Conservation (phyloP, 352 stramenopile genomes). For the Phytophthora sojae region DNA sequence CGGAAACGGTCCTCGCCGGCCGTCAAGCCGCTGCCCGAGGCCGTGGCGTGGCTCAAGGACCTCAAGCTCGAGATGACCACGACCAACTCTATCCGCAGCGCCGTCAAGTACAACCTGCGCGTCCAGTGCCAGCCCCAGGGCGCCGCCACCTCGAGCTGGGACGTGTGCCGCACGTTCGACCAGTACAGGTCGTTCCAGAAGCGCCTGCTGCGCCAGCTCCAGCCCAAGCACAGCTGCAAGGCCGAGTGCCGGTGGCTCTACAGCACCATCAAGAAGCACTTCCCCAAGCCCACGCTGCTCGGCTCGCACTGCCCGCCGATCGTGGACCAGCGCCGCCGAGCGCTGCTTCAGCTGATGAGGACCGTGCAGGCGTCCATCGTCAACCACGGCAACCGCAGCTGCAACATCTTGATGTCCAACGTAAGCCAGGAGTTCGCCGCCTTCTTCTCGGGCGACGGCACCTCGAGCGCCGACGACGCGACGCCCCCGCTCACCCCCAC, state of each 20-base stretch:
- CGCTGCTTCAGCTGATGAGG: constrained; percentile 38
- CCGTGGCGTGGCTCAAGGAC: constrained; percentile 48
- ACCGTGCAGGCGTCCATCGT: constrained; percentile 44
- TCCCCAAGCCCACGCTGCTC: constrained; percentile 53
- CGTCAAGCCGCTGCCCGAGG: constrained; percentile 39
- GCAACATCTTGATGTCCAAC: constrained; percentile 41
- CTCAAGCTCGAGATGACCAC: constrained; percentile 44
- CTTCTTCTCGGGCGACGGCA: constrained; percentile 40
- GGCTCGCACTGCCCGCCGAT: constrained; percentile 34
- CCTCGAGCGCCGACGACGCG: constrained; percentile 8
- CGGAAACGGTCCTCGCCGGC: constrained; percentile 40
- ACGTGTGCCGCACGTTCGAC: constrained; percentile 46
- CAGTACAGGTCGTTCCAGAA: constrained; percentile 62
- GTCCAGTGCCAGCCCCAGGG: constrained; percentile 30
- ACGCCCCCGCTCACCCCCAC: constrained; percentile 38
- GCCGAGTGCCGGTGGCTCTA: constrained; percentile 73
- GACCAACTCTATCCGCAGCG: constrained; percentile 29
- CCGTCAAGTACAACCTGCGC: constrained; percentile 42
- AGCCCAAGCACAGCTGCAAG: constrained; percentile 66
- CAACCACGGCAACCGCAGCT: constrained; percentile 48
- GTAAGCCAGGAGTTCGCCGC: constrained; percentile 41
- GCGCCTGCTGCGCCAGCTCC: constrained; percentile 50
- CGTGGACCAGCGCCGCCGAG: constrained; percentile 40
- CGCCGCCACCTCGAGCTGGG: constrained; percentile 37
- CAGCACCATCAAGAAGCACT: constrained; percentile 66